phyloP scores from a whole-genome alignment of 257 asterid species.

The Anisodus tanguticus region DNA sequence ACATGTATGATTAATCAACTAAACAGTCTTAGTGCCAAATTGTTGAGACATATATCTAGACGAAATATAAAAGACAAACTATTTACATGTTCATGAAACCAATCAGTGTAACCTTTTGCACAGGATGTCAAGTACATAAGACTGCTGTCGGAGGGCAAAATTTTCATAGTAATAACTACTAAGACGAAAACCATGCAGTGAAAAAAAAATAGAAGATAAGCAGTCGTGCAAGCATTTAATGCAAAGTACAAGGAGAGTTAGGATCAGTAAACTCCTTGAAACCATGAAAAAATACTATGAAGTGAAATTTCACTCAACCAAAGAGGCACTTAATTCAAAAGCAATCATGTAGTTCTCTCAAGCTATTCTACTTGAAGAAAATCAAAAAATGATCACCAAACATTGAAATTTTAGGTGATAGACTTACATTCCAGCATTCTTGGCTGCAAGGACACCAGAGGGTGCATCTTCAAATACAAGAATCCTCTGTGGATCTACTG shows the following conservation, averaged over 20 bases:
- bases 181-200: neutral
- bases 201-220: neutral
- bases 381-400: neutral
- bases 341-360: neutral
- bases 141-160: neutral
- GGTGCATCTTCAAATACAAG: conserved; percentile 99
- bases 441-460: conserved; percentile 88
- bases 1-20: neutral
- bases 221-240: neutral
- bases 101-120: neutral
- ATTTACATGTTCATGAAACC: neutral
- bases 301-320: conserved; percentile 11
- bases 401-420: neutral
- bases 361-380: neutral
- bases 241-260: neutral
- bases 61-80: neutral
- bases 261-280: neutral
- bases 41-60: neutral
- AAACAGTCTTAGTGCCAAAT: neutral
- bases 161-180: neutral
- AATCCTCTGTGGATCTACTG: conserved; percentile 61
- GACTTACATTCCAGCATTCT: conserved; percentile 90
- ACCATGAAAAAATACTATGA: neutral
- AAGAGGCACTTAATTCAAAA: neutral
- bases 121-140: conserved; percentile 3